Evolutionary conservation across 768 basidiomycete species (phyloP).

Genomic region (Mycena albidolilacea): DNA sequence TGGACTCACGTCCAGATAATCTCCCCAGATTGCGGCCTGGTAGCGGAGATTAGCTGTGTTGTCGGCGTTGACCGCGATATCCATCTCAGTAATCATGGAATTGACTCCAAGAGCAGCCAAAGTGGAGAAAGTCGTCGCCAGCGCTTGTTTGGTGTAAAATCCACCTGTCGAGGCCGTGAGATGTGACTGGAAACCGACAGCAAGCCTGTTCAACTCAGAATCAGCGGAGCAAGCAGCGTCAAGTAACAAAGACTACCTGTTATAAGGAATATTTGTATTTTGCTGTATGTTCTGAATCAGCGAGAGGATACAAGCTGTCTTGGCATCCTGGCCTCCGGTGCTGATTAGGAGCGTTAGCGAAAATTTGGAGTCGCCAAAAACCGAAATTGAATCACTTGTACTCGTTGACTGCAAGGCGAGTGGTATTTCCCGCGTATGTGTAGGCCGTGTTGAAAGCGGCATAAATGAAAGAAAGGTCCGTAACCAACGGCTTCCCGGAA

Average conservation of each 20-base stretch:
- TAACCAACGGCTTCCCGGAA: slow-evolving; percentile 29
- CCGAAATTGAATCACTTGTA: slow-evolving; percentile 16
- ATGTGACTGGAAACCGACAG: slow-evolving; percentile 36
- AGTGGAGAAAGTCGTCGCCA: slow-evolving; percentile 33
- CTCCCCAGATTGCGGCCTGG: slow-evolving; percentile 37
- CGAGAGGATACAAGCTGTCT: slow-evolving; percentile 31
- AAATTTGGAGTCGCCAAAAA: background rate
- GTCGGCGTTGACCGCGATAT: slow-evolving; percentile 20
- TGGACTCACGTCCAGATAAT: slow-evolving; percentile 33
- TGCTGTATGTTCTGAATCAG: slow-evolving; percentile 30
- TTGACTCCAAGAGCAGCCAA: slow-evolving; percentile 29
- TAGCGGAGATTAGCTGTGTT: slow-evolving; percentile 24
- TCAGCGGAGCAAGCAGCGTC: background rate
- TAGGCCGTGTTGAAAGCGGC: slow-evolving; percentile 35
- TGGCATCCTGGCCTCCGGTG: slow-evolving; percentile 35
- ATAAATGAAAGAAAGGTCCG: slow-evolving; percentile 34
- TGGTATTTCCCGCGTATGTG: slow-evolving; percentile 28
- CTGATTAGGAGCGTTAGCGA: slow-evolving; percentile 1
- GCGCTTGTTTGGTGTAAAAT: slow-evolving; percentile 31
- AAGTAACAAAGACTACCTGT: slow-evolving; percentile 14
- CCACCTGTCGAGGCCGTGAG: slow-evolving; percentile 28
- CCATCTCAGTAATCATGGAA: slow-evolving; percentile 37
- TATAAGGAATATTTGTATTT: slow-evolving; percentile 26
- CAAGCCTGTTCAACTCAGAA: slow-evolving; percentile 15
- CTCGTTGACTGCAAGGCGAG: slow-evolving; percentile 36